phyloP scores from a whole-genome alignment of 2,329 filamentous ascomycete genomes.

The Phyllosticta citribraziliensis region DNA sequence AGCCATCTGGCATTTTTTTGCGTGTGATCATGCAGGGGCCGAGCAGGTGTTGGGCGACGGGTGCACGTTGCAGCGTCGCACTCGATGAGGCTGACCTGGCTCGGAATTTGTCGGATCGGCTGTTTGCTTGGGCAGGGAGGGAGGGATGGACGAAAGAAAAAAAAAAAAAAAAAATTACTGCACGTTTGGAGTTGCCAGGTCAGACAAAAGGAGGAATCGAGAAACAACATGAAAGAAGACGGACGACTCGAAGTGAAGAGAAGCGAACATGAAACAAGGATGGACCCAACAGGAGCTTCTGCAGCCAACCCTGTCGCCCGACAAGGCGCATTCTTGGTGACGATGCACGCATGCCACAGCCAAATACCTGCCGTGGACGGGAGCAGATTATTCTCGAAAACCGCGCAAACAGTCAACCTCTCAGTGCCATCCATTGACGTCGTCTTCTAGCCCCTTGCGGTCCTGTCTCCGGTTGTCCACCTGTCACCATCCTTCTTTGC shows the following conservation, averaged over 20 bases:
- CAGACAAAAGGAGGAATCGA: background rate
- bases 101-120: conserved; percentile 3
- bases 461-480: background rate
- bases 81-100: conserved; percentile 1
- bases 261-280: background rate
- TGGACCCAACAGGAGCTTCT: background rate
- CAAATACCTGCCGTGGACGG: background rate
- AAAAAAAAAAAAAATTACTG: background rate
- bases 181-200: background rate
- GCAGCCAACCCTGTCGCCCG: background rate
- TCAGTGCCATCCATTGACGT: background rate
- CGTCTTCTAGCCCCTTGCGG: background rate
- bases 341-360: background rate
- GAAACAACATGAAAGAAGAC: background rate
- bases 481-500: background rate
- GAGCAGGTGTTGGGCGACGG: background rate
- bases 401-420: background rate
- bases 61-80: background rate
- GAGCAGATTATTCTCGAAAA: background rate
- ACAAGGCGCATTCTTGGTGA: background rate
- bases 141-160: background rate
- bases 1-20: background rate
- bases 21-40: background rate
- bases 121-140: background rate
- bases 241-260: background rate